These are phyloP conservation scores for Bacidia gigantensis DNA, from an alignment of 495 filamentous ascomycete species.

Conservation along the genomic window DNA sequence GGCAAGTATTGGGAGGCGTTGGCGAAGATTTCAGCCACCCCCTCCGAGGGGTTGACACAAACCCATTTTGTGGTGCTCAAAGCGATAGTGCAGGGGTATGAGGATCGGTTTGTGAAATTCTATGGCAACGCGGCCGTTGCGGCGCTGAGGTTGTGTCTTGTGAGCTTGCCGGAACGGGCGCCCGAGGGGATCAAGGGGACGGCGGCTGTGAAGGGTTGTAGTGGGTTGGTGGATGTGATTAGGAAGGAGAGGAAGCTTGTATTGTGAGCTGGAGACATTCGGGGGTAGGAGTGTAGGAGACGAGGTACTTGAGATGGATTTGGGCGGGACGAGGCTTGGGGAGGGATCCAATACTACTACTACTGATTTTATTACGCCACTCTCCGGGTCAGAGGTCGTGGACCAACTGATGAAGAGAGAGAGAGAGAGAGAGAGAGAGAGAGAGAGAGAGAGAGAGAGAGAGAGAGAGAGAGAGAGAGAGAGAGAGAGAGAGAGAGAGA, in stretches of 20 bases:
- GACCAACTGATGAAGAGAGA: too few species aligned
- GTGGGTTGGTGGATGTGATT: slow-evolving; percentile 45
- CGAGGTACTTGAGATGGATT: too few species aligned
- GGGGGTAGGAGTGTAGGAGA: not conserved
- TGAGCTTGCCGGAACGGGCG: slow-evolving; percentile 50
- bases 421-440: too few species aligned
- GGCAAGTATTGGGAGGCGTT: slow-evolving; percentile 67
- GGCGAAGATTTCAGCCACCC: slow-evolving; percentile 58
- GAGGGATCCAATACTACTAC: too few species aligned
- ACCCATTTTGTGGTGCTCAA: slow-evolving; percentile 72
- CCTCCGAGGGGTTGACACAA: slow-evolving; percentile 47
- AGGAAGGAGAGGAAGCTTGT: slow-evolving; percentile 44
- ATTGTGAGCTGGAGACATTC: slow-evolving; percentile 19
- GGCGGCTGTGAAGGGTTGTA: slow-evolving; percentile 43
- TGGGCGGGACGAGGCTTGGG: too few species aligned
- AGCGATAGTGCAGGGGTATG: slow-evolving; percentile 58
- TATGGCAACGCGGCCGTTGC: slow-evolving; percentile 60
- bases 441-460: too few species aligned
- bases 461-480: too few species aligned
- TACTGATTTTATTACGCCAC: too few species aligned
- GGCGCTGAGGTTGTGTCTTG: slow-evolving; percentile 47
- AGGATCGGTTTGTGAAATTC: slow-evolving; percentile 54
- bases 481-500: too few species aligned
- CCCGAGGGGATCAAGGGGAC: slow-evolving; percentile 37
- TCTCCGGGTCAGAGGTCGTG: too few species aligned